Conservation (phyloP, 2,329 filamentous ascomycete genomes). For the Aspergillus luchuensis region DNA sequence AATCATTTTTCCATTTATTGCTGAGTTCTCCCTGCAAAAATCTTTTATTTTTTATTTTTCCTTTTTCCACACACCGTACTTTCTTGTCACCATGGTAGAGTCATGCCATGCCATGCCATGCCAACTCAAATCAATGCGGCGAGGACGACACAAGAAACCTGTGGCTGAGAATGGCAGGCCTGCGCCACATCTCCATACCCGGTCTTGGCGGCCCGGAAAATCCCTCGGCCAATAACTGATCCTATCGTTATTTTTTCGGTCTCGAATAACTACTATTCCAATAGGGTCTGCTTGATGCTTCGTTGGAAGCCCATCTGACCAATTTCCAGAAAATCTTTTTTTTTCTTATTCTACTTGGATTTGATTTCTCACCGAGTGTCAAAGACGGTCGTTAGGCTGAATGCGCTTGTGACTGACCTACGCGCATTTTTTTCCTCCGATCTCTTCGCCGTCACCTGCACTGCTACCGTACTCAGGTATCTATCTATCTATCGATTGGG, state of each 20-base stretch:
- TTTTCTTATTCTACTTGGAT: background rate
- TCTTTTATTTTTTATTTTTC: too few relatives aligned
- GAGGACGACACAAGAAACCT: too few relatives aligned
- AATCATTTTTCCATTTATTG: background rate
- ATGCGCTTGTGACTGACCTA: background rate
- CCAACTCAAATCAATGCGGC: too few relatives aligned
- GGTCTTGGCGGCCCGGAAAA: constrained; percentile 21
- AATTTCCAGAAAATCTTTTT: background rate
- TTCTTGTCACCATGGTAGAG: too few relatives aligned
- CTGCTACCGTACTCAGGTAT: background rate
- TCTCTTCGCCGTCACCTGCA: background rate
- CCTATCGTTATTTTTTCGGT: background rate
- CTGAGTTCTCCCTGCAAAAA: too few relatives aligned
- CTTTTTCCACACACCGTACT: too few relatives aligned
- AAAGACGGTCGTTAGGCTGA: background rate
- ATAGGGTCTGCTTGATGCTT: background rate
- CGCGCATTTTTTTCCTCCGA: background rate
- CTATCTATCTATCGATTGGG: background rate
- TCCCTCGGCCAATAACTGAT: constrained; percentile 5
- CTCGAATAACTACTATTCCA: background rate
- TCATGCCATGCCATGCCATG: too few relatives aligned
- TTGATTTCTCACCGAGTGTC: background rate
- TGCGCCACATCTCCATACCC: constrained; percentile 9
- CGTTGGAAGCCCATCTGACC: background rate
- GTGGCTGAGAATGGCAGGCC: background rate